A percentile compares a stretch with the other conserved stretches of the same genome.
Evolutionary conservation across 202 grass and related monocot genomes (phyloP).

Genomic region (Panicum virgatum): DNA sequence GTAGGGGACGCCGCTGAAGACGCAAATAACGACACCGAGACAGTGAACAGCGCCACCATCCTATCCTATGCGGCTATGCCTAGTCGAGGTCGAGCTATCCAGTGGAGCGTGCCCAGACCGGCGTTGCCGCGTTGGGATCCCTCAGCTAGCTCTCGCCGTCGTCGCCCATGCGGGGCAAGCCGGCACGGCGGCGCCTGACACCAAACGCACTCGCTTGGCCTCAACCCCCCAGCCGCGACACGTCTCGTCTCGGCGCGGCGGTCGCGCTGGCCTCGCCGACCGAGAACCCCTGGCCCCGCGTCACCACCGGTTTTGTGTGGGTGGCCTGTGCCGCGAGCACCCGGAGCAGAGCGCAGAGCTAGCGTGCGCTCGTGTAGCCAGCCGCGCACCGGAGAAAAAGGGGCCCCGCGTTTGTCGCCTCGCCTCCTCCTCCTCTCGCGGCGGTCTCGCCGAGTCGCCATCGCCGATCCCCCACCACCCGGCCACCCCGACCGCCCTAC

Average conservation of each 20-base stretch:
- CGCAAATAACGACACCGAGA: no score
- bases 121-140: not conserved
- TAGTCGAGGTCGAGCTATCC: no score
- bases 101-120: not conserved
- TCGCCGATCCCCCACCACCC: not conserved
- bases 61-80: no score
- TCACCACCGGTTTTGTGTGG: no score
- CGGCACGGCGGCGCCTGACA: not conserved
- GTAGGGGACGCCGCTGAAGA: no score
- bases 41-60: no score
- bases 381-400: not conserved
- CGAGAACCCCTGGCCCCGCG: no score
- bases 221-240: not conserved
- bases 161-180: not conserved
- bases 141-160: not conserved
- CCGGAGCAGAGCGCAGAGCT: no score
- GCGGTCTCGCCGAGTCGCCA: constrained; percentile 24
- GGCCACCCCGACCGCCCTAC: not conserved
- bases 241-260: not conserved
- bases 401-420: not conserved
- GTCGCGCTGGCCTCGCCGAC: not conserved
- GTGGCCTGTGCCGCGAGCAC: not conserved
- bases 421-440: not conserved
- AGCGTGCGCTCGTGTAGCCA: not conserved
- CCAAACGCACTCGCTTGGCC: not conserved